Conservation (phyloP, 2,329 filamentous ascomycete genomes). For the Botryotinia narcissicola region DNA sequence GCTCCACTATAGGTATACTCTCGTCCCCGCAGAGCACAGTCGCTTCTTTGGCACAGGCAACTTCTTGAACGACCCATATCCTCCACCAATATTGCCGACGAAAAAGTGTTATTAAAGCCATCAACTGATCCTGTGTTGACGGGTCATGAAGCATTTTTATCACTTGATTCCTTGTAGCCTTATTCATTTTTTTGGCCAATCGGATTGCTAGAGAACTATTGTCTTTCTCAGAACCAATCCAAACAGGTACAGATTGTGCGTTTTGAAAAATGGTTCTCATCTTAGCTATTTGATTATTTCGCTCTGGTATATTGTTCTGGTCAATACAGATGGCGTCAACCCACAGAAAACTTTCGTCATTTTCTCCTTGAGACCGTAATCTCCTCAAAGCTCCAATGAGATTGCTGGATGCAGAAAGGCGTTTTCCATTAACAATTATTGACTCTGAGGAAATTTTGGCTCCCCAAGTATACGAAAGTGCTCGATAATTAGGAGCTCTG, state of each 20-base stretch:
- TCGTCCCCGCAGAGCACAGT: conserved; percentile 42
- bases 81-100: conserved; percentile 43
- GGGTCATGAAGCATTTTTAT: conserved; percentile 23
- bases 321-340: conserved; percentile 25
- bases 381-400: conserved; percentile 29
- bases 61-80: conserved; percentile 46
- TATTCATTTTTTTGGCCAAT: conserved; percentile 27
- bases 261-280: conserved; percentile 33
- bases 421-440: conserved; percentile 24
- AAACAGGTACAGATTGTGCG: conserved; percentile 30
- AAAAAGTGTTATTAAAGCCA: conserved; percentile 40
- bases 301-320: conserved; percentile 29
- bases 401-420: conserved; percentile 26
- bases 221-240: conserved; percentile 26
- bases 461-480: conserved; percentile 35
- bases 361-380: conserved; percentile 23
- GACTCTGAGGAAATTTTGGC: background rate
- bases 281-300: conserved; percentile 28
- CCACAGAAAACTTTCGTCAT: conserved; percentile 27
- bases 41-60: conserved; percentile 40
- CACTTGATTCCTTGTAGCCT: conserved; percentile 22
- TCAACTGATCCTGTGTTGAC: conserved; percentile 29
- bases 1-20: conserved; percentile 40
- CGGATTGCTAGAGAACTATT: conserved; percentile 24
- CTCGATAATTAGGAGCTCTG: conserved; percentile 28